Percentiles rank a stretch among this genome's conserved stretches.
Conservation (phyloP, 2,329 filamentous ascomycete genomes). For the Salinomyces thailandicus region DNA sequence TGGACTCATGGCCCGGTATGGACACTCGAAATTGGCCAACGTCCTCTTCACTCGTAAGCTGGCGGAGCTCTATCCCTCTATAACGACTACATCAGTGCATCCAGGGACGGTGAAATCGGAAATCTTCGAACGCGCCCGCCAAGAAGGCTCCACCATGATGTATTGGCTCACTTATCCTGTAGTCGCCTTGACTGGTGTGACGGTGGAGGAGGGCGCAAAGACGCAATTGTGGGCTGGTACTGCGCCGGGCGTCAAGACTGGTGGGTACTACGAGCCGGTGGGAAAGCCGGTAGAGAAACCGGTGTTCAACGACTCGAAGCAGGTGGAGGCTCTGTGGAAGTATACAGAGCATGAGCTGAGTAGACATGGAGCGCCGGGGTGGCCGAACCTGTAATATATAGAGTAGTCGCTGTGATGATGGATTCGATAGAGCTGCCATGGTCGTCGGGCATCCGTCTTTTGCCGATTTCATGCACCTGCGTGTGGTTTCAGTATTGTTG, state of each 20-base stretch:
- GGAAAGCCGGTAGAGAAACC: conserved; percentile 6
- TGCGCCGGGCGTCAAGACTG: conserved; percentile 10
- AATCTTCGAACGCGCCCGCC: conserved; percentile 30
- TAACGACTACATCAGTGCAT: conserved; percentile 37
- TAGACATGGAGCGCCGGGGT: conserved; percentile 1
- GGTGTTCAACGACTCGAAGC: background rate
- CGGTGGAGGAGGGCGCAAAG: conserved; percentile 13
- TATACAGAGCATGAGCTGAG: conserved; percentile 26
- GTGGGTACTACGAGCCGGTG: conserved; percentile 17
- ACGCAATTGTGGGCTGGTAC: conserved; percentile 22
- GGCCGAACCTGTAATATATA: conserved; percentile 2
- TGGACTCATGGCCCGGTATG: conserved; percentile 31
- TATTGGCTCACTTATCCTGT: conserved; percentile 6
- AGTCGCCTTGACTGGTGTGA: conserved; percentile 6
- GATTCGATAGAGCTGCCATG: too few species aligned
- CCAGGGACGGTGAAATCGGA: conserved; percentile 50
- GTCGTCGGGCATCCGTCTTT: too few species aligned
- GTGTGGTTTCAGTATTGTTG: too few species aligned
- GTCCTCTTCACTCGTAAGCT: conserved; percentile 37
- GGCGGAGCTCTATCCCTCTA: conserved; percentile 33
- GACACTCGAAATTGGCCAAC: conserved; percentile 42
- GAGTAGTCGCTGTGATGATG: too few species aligned
- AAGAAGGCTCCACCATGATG: background rate
- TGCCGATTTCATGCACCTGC: too few species aligned
- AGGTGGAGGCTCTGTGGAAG: conserved; percentile 27